These are phyloP conservation scores for Ophiocordyceps camponoti-floridani DNA, from an alignment of 2,329 filamentous ascomycete species.

Conservation along the genomic window DNA sequence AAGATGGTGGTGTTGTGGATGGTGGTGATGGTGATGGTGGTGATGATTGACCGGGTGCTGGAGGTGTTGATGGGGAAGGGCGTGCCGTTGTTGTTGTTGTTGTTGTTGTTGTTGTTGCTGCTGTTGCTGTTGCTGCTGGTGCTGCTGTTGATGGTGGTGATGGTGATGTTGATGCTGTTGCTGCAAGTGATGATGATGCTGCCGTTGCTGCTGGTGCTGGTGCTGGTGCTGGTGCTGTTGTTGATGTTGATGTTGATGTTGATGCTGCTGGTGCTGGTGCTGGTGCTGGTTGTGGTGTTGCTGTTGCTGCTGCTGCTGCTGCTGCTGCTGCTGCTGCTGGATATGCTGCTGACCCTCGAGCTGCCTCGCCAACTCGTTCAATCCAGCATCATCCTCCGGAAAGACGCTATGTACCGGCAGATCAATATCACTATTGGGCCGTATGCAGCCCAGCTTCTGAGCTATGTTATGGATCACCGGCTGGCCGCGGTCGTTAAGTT, in stretches of 20 bases:
- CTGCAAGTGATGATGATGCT: neutral
- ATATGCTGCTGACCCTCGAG: constrained; percentile 24
- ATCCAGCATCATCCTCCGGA: constrained; percentile 41
- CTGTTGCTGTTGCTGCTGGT: neutral
- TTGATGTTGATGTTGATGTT: neutral
- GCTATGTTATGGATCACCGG: constrained; percentile 49
- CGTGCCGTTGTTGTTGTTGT: neutral
- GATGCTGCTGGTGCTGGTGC: neutral
- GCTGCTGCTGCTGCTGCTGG: neutral
- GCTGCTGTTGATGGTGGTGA: neutral
- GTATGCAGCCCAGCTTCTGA: constrained; percentile 44
- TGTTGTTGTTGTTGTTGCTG: neutral
- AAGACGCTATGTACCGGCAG: constrained; percentile 39
- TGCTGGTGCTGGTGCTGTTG: no score
- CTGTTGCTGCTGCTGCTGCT: neutral
- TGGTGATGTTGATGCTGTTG: neutral
- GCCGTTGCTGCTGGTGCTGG: neutral
- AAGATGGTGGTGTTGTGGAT: no score
- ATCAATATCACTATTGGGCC: constrained; percentile 42
- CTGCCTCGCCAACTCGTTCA: constrained; percentile 36
- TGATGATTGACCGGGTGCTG: no score
- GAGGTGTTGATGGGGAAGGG: neutral
- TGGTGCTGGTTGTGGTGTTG: neutral
- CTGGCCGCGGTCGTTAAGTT: constrained; percentile 43
- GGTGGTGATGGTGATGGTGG: no score